Percentiles rank a stretch among this genome's conserved stretches.
Evolutionary conservation across 257 asterid species (phyloP).

Genomic region (Fraxinus cuspidata): DNA sequence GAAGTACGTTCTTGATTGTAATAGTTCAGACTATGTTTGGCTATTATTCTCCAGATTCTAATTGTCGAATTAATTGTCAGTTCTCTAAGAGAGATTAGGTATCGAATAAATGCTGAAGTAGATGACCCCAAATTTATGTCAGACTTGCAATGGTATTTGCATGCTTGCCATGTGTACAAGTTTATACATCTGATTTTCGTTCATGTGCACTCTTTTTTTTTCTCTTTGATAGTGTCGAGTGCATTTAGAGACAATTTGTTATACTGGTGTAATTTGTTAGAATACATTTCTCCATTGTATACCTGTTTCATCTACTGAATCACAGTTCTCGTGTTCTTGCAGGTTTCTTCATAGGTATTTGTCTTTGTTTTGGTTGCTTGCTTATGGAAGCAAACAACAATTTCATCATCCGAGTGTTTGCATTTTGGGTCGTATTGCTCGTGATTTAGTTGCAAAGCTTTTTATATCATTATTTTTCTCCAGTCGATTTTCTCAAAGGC

Average conservation of each 20-base stretch:
- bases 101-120: neutral
- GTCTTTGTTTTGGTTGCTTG: constrained; percentile 30
- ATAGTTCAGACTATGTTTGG: neutral
- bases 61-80: neutral
- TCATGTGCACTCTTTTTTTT: neutral
- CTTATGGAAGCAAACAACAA: constrained; percentile 30
- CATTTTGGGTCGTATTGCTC: constrained; percentile 24
- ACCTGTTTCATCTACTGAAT: constrained; percentile 17
- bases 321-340: constrained; percentile 25
- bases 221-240: neutral
- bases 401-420: constrained; percentile 10
- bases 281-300: neutral
- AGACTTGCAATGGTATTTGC: neutral
- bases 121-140: neutral
- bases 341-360: constrained; percentile 34
- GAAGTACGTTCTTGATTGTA: neutral
- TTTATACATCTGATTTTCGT: neutral
- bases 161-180: neutral
- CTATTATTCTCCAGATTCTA: neutral
- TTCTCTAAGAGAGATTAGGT: neutral
- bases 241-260: neutral
- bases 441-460: constrained; percentile 25
- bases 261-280: neutral
- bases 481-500: constrained; percentile 16
- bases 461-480: constrained; percentile 29